Base-by-base conservation (phyloP, 768 basidiomycete genomes). In the Leccinum disarticulatum region DNA sequence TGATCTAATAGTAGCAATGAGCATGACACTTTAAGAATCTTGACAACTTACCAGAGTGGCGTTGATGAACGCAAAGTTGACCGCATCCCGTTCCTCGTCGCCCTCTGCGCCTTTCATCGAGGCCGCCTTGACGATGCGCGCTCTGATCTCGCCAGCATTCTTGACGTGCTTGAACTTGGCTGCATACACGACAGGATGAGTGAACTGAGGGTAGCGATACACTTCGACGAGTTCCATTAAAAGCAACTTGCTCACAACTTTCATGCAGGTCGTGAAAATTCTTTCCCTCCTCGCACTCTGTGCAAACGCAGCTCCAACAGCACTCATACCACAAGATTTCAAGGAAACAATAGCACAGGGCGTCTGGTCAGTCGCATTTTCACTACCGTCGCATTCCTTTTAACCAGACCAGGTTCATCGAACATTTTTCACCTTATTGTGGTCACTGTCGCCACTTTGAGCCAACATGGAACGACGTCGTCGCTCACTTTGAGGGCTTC, bases 31-130 rank as follows among this genome's bases (percentile, higher is more conserved):
- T 0, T 19, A 57, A n/a, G 52, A 15, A 19, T 19, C 9, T 49
- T 55, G 74, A 11, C 9, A 30, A 64, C 6, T n/a, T 35, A 96
- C 94, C 68, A 93, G 82, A 36, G 79, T 79, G 22, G 91, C 93
- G 70, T 98, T 90, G 68, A 98, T 79, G 73, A 98, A 98, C 0
- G 91, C 90, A 75, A 91, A 97, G 67, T 95, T 92, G 65, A 97
- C 82, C n/a, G 83, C 82, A 30, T 84, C 84, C 54, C 92, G 82
- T 66, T 91, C 89, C 14, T 64, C 66, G 28, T 91, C 84, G 19
- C 93, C 92, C 7, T 80, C 79, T 1, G 71, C 72, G 0, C 87
- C 90, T 17, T 77, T 71, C 47, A 83, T 74, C 10, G 79, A 81
- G 3, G 91, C 82, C 0, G 94, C 94, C 6, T 76, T 75, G 53